phyloP scores from a whole-genome alignment of 257 asterid species.

The Fraxinus excelsior region DNA sequence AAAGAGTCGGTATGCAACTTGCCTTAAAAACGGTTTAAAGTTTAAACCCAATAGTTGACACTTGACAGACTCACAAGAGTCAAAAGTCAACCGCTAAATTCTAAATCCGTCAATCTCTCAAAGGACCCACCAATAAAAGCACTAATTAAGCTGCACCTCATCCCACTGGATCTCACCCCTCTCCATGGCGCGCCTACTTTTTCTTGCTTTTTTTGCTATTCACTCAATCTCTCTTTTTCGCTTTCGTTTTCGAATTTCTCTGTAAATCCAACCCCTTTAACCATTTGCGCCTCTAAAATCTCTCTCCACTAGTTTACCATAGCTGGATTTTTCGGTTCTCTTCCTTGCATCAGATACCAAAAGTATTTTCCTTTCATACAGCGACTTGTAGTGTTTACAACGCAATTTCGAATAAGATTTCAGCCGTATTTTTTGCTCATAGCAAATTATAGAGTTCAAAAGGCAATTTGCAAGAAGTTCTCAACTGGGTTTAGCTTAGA shows the following conservation, averaged over 20 bases:
- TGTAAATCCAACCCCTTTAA: not conserved
- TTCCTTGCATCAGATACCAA: not conserved
- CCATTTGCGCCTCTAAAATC: not conserved
- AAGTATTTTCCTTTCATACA: not conserved
- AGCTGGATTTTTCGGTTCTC: not conserved
- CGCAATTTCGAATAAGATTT: not conserved
- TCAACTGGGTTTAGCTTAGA: not conserved
- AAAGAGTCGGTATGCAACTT: no score
- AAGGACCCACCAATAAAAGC: not conserved
- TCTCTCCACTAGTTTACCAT: not conserved
- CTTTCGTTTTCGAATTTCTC: constrained; percentile 1
- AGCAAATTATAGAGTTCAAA: not conserved
- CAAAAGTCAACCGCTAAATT: not conserved
- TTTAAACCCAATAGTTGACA: not conserved
- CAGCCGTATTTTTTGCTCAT: not conserved
- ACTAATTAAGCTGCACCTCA: not conserved
- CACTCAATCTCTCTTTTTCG: not conserved
- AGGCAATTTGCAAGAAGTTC: not conserved
- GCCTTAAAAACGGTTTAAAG: no score
- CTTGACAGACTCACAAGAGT: not conserved
- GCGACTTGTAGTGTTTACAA: not conserved
- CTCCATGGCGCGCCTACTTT: constrained; percentile 3
- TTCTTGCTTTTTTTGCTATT: not conserved
- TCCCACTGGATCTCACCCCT: not conserved
- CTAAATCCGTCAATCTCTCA: not conserved